These are phyloP conservation scores for Beta macrorhiza DNA, from an alignment of 179 eudicot genomes.

Conservation along the genomic window DNA sequence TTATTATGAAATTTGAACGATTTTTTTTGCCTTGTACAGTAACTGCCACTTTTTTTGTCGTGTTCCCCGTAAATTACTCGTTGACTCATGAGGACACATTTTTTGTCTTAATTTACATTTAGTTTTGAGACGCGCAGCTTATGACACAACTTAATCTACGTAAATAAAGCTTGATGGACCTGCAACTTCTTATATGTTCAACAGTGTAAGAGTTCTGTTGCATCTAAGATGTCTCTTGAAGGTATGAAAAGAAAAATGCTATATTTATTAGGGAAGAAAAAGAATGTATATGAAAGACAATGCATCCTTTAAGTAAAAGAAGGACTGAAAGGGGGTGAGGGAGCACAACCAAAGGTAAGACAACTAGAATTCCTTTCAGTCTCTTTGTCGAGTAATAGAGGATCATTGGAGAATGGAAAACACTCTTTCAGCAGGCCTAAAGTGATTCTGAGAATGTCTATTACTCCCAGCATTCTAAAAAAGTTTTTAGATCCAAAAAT, in stretches of 20 bases:
- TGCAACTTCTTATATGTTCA: no score
- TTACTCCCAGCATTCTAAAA: neutral
- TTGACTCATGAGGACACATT: no score
- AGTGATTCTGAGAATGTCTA: neutral
- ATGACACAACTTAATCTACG: no score
- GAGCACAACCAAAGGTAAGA: neutral
- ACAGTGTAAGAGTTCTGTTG: neutral
- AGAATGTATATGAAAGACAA: neutral
- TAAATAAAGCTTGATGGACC: no score
- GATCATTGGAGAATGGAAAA: neutral
- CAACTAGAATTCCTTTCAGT: neutral
- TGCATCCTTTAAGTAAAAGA: neutral
- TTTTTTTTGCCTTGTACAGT: no score
- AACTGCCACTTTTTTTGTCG: no score
- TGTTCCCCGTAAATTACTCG: no score
- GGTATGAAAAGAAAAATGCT: neutral
- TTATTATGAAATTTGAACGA: neutral
- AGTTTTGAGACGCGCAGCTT: no score
- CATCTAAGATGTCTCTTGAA: neutral
- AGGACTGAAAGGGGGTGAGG: neutral
- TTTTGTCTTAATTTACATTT: no score
- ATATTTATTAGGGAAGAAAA: neutral
- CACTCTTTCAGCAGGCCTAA: neutral
- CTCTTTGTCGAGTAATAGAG: neutral
- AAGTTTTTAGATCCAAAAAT: neutral